Evolutionary conservation across 108 stramenopile species (phyloP).

Genomic region (Cyclotella atomus): DNA sequence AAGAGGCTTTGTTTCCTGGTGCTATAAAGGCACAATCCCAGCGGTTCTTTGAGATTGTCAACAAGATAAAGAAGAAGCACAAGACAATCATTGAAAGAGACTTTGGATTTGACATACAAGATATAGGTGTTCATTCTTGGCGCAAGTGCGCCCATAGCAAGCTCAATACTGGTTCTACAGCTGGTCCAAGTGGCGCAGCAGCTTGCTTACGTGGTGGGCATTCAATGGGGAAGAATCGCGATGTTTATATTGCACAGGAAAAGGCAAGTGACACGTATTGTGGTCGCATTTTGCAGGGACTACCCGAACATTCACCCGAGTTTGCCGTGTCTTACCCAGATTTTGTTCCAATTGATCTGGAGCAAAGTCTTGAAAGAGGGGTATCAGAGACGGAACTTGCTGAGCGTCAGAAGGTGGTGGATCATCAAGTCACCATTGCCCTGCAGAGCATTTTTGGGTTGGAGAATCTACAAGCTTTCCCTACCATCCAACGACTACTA

Average conservation of each 20-base stretch:
- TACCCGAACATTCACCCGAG: slow-evolving; percentile 4
- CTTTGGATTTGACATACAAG: slow-evolving; percentile 1
- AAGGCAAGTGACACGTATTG: slow-evolving; percentile 15
- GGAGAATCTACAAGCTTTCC: background rate
- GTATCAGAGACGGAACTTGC: background rate
- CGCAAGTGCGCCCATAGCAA: slow-evolving; percentile 7
- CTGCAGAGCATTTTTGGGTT: background rate
- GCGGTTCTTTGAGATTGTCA: background rate
- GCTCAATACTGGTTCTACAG: slow-evolving; percentile 9
- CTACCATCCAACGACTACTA: background rate
- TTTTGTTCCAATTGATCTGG: slow-evolving; percentile 12
- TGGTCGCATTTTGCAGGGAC: slow-evolving; percentile 13
- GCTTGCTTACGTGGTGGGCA: slow-evolving; percentile 18
- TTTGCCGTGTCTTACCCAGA: slow-evolving; percentile 22
- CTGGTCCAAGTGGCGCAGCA: slow-evolving; percentile 4
- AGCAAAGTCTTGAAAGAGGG: slow-evolving; percentile 2
- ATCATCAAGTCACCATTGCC: background rate
- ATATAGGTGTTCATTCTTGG: slow-evolving; percentile 18
- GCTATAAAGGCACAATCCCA: background rate
- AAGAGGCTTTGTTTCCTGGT: background rate
- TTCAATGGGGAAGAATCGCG: slow-evolving; percentile 3
- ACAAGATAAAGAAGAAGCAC: background rate
- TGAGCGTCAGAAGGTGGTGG: background rate
- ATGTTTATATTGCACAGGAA: slow-evolving; percentile 12
- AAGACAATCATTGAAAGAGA: background rate